Base-by-base conservation (phyloP, 495 filamentous ascomycete genomes). In the Penicillium arizonense region DNA sequence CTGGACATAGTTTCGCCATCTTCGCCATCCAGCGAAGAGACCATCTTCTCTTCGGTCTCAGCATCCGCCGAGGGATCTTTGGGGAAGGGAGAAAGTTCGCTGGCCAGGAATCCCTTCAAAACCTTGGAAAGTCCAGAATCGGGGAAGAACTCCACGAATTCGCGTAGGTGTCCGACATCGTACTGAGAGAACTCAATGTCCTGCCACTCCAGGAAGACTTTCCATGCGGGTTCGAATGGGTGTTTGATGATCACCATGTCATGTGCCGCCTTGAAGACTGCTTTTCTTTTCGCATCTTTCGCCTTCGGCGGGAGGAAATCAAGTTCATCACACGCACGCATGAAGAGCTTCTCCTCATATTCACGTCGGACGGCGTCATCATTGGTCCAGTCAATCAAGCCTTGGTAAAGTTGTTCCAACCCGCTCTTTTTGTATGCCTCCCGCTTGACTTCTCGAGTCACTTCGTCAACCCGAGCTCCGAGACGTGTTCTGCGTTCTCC, bases 191-290 rank as follows among this genome's bases (percentile, higher is more conserved):
- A 79, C 57, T 90, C 83, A 36, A 85, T 73, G 69, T 96, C 90
- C 57, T 87, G 81, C 90, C 94, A 97, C 61, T 97, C 89, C 36
- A 98, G 77, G 26, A 86, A 81, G 55, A 96, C 87, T 50, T 86
- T 85, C 94, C 94, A 98, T 3, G 94, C 94, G 20, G 95, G 75
- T 50, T 87, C 82, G 69, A 88, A 97, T 1, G 91, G 91, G 63
- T 96, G 90, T 56, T 93, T 91, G 64, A 98, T 89, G 55, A 97
- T 92, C 43, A 98, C 93, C 85, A 97, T 91, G 50, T 90, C 94
- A 40, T 84, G 81, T 0, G 92, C 91, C 38, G 91, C 68, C 46
- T 86, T 87, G 61, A 80, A 68, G 2, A 96, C 86, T 36, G 87
- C 81, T 13, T 81, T 73, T 28, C 87, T 77, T 61, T 96, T 91